Evolutionary conservation across 2,329 filamentous ascomycete species (phyloP).

Genomic region (Fusarium brachygibbosum): DNA sequence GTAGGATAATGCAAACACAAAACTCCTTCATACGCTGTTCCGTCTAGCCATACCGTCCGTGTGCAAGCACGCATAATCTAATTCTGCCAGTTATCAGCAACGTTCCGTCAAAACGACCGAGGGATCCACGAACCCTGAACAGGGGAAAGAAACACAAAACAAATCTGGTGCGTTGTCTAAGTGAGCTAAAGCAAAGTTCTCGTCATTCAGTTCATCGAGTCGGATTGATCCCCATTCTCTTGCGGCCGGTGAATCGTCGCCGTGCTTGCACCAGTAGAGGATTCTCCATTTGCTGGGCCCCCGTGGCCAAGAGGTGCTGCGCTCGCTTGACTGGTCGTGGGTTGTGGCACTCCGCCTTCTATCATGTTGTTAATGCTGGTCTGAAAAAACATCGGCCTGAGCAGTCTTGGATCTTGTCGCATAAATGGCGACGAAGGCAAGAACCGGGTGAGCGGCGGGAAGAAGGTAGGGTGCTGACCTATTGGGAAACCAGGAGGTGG

Average conservation of each 20-base stretch:
- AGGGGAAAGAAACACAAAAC: constrained; percentile 32
- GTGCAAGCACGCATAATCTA: constrained; percentile 33
- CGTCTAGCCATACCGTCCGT: constrained; percentile 37
- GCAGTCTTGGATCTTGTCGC: constrained; percentile 34
- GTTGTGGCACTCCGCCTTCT: constrained; percentile 42
- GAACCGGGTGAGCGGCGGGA: constrained; percentile 36
- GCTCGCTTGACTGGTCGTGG: constrained; percentile 46
- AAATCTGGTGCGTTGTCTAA: constrained; percentile 30
- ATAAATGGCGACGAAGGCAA: constrained; percentile 35
- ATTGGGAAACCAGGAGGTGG: constrained; percentile 42
- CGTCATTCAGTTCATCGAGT: constrained; percentile 43
- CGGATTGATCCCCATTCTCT: constrained; percentile 35
- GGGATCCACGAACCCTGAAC: constrained; percentile 34
- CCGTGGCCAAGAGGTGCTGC: constrained; percentile 49
- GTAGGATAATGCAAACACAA: constrained; percentile 27
- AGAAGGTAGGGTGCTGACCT: constrained; percentile 45
- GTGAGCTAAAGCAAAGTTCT: constrained; percentile 27
- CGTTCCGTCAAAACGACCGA: neutral
- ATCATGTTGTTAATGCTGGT: constrained; percentile 51
- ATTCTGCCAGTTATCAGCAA: constrained; percentile 26
- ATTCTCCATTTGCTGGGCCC: constrained; percentile 43
- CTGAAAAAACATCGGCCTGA: constrained; percentile 44
- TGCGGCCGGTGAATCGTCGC: constrained; percentile 53
- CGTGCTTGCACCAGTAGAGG: constrained; percentile 54
- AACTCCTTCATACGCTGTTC: constrained; percentile 39